A percentile compares a stretch with the other conserved stretches of the same genome.
These are phyloP conservation scores for Colletotrichum chlorophyti DNA, from an alignment of 2,329 filamentous ascomycete species.

Conservation along the genomic window DNA sequence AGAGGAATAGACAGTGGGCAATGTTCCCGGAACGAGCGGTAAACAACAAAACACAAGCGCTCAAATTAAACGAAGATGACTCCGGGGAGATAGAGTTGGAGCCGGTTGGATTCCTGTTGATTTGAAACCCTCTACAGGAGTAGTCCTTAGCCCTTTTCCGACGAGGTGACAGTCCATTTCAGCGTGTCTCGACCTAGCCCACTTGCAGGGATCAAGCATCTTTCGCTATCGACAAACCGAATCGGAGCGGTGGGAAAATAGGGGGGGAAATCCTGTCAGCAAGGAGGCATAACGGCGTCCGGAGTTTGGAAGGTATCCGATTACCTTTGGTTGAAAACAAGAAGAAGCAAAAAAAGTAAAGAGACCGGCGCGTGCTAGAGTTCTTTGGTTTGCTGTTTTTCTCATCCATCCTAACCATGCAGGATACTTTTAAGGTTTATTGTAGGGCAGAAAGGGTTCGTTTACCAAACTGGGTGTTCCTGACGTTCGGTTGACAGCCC, in stretches of 20 bases:
- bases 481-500: slow-evolving; percentile 1
- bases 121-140: slow-evolving; percentile 6
- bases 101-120: neutral
- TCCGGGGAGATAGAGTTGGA: neutral
- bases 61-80: neutral
- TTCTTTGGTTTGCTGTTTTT: no score
- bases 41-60: neutral
- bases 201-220: neutral
- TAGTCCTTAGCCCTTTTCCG: neutral
- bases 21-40: neutral
- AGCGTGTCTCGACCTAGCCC: neutral
- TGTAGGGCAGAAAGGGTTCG: neutral
- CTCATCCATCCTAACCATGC: neutral
- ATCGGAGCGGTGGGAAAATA: neutral
- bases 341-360: no score
- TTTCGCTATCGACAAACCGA: neutral
- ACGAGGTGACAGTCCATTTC: no score
- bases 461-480: neutral
- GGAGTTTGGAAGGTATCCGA: neutral
- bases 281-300: slow-evolving; percentile 1
- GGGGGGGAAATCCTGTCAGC: neutral
- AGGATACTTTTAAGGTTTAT: neutral
- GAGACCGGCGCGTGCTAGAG: no score
- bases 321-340: no score
- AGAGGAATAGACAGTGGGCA: no score